These are phyloP conservation scores for Talaromyces wortmannii DNA, from an alignment of 495 filamentous ascomycete genomes.

Conservation along the genomic window DNA sequence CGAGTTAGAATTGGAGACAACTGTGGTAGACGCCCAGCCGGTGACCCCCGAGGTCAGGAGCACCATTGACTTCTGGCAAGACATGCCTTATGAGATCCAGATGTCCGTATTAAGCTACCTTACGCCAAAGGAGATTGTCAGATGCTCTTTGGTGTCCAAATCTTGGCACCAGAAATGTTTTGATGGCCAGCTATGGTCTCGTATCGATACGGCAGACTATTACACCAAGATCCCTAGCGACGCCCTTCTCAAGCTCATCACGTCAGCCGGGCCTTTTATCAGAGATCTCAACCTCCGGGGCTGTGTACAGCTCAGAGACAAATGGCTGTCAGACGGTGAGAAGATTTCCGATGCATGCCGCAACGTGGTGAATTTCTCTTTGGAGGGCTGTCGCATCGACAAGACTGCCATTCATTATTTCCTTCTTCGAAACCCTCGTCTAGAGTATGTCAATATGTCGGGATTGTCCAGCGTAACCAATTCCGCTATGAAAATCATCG, in stretches of 20 bases:
- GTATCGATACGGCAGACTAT: slow-evolving; percentile 77
- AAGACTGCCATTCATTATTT: slow-evolving; percentile 72
- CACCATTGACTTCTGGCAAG: slow-evolving; percentile 68
- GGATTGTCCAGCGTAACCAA: slow-evolving; percentile 77
- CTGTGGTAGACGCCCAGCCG: slow-evolving; percentile 13
- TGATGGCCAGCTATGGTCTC: slow-evolving; percentile 89
- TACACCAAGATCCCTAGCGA: slow-evolving; percentile 81
- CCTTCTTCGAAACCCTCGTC: slow-evolving; percentile 64
- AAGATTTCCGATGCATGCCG: slow-evolving; percentile 71
- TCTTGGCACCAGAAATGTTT: slow-evolving; percentile 82
- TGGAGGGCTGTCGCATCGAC: slow-evolving; percentile 87
- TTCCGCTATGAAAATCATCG: slow-evolving; percentile 79
- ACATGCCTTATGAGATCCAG: slow-evolving; percentile 77
- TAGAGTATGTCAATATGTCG: slow-evolving; percentile 78
- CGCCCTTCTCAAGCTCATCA: slow-evolving; percentile 78
- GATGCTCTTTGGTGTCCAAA: slow-evolving; percentile 72
- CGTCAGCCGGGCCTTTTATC: slow-evolving; percentile 78
- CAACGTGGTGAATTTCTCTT: slow-evolving; percentile 79
- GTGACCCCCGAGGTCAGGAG: slow-evolving; percentile 22
- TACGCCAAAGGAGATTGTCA: slow-evolving; percentile 74
- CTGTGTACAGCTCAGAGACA: slow-evolving; percentile 69
- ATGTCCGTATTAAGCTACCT: slow-evolving; percentile 71
- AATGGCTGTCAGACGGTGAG: slow-evolving; percentile 60
- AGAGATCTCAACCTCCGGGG: slow-evolving; percentile 82
- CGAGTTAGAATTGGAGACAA: slow-evolving; percentile 15